Evolutionary conservation across 768 basidiomycete species (phyloP).

Genomic region (Auriscalpium orientale): DNA sequence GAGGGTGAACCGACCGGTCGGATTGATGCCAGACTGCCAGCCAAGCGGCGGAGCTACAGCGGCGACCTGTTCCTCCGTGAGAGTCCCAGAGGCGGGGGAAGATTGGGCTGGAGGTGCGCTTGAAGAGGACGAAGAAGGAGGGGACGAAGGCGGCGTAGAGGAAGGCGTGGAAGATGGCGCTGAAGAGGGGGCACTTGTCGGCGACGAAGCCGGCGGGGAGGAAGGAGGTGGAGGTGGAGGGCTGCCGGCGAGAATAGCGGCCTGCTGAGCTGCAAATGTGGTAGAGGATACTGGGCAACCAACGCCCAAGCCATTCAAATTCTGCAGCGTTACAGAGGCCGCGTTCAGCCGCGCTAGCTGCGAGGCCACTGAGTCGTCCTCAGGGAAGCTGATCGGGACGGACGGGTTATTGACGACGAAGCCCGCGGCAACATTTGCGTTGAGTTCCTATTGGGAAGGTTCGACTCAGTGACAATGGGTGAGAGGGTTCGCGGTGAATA

Average conservation of each 20-base stretch:
- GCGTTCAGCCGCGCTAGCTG: constrained; percentile 41
- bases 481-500: neutral
- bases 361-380: constrained; percentile 29
- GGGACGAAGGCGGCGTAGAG: neutral
- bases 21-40: constrained; percentile 10
- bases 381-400: constrained; percentile 31
- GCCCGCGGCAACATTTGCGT: neutral
- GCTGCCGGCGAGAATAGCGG: constrained; percentile 2
- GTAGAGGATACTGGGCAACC: constrained; percentile 61
- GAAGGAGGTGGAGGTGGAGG: neutral
- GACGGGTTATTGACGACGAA: neutral
- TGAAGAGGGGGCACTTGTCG: neutral
- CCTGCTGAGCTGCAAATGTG: constrained; percentile 36
- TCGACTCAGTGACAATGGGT: neutral
- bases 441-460: neutral
- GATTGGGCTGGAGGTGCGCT: neutral
- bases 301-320: constrained; percentile 53
- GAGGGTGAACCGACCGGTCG: constrained; percentile 8
- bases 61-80: neutral
- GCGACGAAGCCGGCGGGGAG: neutral
- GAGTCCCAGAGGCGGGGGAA: neutral
- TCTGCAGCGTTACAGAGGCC: constrained; percentile 59
- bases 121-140: neutral
- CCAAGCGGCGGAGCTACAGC: constrained; percentile 18
- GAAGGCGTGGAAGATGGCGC: neutral